Conservation (phyloP, 768 basidiomycete genomes). For the Mycena sanguinolenta region DNA sequence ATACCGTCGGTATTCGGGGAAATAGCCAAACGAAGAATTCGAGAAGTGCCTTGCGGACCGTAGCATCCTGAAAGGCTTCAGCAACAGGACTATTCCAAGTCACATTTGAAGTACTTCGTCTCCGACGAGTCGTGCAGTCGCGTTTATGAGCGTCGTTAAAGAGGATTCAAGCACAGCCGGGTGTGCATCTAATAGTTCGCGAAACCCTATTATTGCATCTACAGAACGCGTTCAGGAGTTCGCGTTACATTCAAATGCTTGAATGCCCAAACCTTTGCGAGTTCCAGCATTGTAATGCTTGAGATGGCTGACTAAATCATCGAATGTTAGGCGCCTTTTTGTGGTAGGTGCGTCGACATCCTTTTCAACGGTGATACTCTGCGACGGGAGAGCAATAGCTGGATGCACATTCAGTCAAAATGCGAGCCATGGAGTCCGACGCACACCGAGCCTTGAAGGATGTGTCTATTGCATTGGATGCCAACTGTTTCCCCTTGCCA, state of each 20-base stretch:
- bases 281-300: slow-evolving; percentile 88
- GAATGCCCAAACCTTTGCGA: slow-evolving; percentile 68
- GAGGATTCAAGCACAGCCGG: slow-evolving; percentile 66
- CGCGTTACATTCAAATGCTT: background rate
- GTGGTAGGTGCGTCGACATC: slow-evolving; percentile 76
- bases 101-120: slow-evolving; percentile 73
- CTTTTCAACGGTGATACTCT: slow-evolving; percentile 77
- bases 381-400: slow-evolving; percentile 93
- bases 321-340: slow-evolving; percentile 78
- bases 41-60: slow-evolving; percentile 81
- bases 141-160: slow-evolving; percentile 68
- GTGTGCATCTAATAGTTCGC: slow-evolving; percentile 77
- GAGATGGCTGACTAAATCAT: slow-evolving; percentile 81
- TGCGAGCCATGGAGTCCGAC: slow-evolving; percentile 45
- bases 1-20: slow-evolving; percentile 69
- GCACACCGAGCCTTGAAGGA: slow-evolving; percentile 95
- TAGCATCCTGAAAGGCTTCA: slow-evolving; percentile 70
- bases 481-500: slow-evolving; percentile 89
- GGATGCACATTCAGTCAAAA: slow-evolving; percentile 34
- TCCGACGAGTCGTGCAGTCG: slow-evolving; percentile 77
- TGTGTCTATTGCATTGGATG: slow-evolving; percentile 92
- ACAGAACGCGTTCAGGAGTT: background rate
- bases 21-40: slow-evolving; percentile 82
- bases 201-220: slow-evolving; percentile 83
- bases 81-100: slow-evolving; percentile 17